phyloP scores from a whole-genome alignment of 2,329 filamentous ascomycete genomes.

The Aplosporella prunicola region DNA sequence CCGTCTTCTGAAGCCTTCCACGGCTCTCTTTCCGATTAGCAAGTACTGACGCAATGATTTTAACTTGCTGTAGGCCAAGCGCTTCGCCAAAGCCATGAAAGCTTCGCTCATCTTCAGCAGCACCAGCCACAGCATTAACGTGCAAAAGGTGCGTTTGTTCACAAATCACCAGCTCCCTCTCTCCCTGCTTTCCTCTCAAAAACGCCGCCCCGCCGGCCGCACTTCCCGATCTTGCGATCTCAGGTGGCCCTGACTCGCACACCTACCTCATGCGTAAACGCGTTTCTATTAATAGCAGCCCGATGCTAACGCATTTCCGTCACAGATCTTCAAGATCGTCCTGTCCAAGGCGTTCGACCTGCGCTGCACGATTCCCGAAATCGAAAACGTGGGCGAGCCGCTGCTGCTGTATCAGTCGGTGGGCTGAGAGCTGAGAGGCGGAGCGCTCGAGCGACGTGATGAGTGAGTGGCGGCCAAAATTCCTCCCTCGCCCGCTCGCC shows the following conservation, averaged over 20 bases:
- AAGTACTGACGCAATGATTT: constrained; percentile 7
- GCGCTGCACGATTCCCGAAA: constrained; percentile 97
- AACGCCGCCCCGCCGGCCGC: background rate
- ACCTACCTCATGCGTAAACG: background rate
- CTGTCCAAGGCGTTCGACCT: constrained; percentile 97
- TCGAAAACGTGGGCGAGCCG: constrained; percentile 95
- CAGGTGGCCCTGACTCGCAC: too few relatives aligned
- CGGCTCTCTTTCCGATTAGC: background rate
- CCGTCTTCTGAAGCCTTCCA: background rate
- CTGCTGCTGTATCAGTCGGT: constrained; percentile 67
- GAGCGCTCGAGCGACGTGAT: background rate
- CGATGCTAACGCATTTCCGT: constrained; percentile 19
- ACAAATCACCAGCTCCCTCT: too few relatives aligned
- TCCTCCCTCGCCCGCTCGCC: too few relatives aligned
- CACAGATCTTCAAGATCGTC: constrained; percentile 99
- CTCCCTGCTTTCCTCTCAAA: constrained; percentile 1
- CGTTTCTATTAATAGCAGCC: background rate
- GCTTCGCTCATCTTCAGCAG: constrained; percentile 97
- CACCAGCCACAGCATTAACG: constrained; percentile 98
- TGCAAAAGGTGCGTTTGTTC: constrained; percentile 71
- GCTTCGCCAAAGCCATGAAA: constrained; percentile 97
- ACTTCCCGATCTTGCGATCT: background rate
- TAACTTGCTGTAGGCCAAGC: constrained; percentile 57
- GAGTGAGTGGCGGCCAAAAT: too few relatives aligned
- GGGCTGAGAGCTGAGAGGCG: constrained; percentile 1